phyloP scores from a whole-genome alignment of 73 alveolate genomes.

The Tetrahymena elliotti region DNA sequence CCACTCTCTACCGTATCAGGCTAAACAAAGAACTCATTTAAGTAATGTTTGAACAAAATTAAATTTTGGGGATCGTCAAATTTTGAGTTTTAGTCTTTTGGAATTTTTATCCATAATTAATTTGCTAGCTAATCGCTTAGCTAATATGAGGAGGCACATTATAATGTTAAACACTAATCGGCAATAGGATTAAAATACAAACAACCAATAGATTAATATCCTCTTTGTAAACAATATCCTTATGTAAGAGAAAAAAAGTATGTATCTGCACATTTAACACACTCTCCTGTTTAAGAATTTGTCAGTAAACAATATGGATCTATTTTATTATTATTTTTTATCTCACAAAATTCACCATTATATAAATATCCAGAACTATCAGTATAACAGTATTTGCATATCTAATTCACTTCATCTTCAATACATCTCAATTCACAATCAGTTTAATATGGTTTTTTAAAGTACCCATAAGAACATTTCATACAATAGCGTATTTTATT shows the following conservation, averaged over 20 bases:
- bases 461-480: background rate
- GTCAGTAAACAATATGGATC: background rate
- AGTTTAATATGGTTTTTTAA: background rate
- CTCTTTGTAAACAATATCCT: background rate
- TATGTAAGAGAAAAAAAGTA: background rate
- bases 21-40: background rate
- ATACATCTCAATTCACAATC: background rate
- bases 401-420: background rate
- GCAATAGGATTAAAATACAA: background rate
- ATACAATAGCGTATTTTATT: background rate
- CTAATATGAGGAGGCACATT: background rate
- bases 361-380: background rate
- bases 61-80: background rate
- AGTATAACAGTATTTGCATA: background rate
- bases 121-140: background rate
- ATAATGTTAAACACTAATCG: background rate
- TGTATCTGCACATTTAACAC: background rate
- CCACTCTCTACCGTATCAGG: background rate
- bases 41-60: background rate
- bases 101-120: background rate
- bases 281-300: background rate
- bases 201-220: background rate
- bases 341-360: background rate
- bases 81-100: background rate
- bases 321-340: background rate